phyloP scores from a whole-genome alignment of 345 rosid genomes.

The Dipteronia dyeriana region DNA sequence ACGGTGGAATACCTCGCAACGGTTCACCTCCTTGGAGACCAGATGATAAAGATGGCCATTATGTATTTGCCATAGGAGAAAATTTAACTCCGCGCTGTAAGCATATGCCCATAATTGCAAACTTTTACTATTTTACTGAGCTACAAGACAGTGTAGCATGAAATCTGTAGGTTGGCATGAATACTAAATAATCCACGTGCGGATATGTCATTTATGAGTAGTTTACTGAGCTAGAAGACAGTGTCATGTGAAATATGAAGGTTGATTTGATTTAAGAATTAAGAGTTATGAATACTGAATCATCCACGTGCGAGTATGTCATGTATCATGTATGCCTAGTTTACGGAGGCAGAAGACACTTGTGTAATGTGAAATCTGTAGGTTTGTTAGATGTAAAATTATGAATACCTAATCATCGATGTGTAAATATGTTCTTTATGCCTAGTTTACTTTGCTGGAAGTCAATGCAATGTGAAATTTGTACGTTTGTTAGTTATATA shows the following conservation, averaged over 20 bases:
- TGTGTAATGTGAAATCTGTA: background rate
- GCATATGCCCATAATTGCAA: constrained; percentile 8
- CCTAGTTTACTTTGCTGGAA: background rate
- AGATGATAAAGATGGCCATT: constrained; percentile 85
- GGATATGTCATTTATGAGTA: background rate
- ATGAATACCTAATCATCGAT: background rate
- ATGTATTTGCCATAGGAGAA: constrained; percentile 66
- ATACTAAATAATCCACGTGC: background rate
- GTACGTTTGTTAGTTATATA: background rate
- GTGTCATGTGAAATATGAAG: background rate
- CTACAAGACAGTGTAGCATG: background rate
- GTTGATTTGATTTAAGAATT: background rate
- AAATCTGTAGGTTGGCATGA: background rate
- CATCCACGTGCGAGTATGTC: background rate
- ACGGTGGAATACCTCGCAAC: constrained; percentile 42
- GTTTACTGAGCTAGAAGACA: background rate
- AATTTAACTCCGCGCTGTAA: constrained; percentile 67
- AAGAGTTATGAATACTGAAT: background rate
- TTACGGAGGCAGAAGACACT: background rate
- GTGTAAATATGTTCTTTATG: background rate
- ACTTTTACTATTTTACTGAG: background rate
- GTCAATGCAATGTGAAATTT: background rate
- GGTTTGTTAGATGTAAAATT: background rate
- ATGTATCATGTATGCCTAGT: background rate
- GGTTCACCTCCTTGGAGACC: constrained; percentile 83